phyloP scores from a whole-genome alignment of 768 basidiomycete genomes.

The Suillus variegatus region DNA sequence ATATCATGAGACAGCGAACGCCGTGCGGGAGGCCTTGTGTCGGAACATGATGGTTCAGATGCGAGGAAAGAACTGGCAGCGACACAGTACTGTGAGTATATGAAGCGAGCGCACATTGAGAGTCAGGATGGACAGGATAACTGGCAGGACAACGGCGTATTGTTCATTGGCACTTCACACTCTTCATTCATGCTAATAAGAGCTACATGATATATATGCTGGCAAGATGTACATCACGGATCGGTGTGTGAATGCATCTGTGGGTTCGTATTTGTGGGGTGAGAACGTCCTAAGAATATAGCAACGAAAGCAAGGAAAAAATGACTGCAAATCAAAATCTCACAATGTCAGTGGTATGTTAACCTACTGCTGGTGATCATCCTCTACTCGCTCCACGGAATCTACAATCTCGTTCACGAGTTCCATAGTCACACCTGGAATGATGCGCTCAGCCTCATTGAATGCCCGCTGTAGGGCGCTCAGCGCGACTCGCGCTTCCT shows the following conservation, averaged over 20 bases:
- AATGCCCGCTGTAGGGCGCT: conserved; percentile 93
- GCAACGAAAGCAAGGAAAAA: conserved; percentile 13
- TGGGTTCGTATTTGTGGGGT: conserved; percentile 11
- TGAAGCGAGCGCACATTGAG: too few species aligned
- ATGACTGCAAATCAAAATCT: conserved; percentile 11
- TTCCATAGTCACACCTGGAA: conserved; percentile 84
- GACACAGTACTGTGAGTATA: too few species aligned
- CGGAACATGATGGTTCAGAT: too few species aligned
- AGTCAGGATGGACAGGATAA: neutral
- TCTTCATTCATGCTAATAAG: conserved; percentile 14
- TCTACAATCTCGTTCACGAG: conserved; percentile 81
- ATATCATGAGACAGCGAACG: too few species aligned
- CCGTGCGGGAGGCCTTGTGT: too few species aligned
- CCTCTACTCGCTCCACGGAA: conserved; percentile 81
- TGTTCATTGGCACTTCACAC: too few species aligned
- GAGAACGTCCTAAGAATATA: conserved; percentile 11
- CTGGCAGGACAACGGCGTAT: too few species aligned
- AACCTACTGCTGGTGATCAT: conserved; percentile 44
- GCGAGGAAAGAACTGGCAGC: too few species aligned
- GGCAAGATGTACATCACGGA: neutral
- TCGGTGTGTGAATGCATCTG: conserved; percentile 10
- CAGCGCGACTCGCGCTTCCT: conserved; percentile 85
- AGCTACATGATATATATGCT: conserved; percentile 25
- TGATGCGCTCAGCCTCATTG: conserved; percentile 91
- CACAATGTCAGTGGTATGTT: conserved; percentile 34